These are phyloP conservation scores for Fusarium sp. DNA, from an alignment of 2,329 filamentous ascomycete species.

Conservation along the genomic window DNA sequence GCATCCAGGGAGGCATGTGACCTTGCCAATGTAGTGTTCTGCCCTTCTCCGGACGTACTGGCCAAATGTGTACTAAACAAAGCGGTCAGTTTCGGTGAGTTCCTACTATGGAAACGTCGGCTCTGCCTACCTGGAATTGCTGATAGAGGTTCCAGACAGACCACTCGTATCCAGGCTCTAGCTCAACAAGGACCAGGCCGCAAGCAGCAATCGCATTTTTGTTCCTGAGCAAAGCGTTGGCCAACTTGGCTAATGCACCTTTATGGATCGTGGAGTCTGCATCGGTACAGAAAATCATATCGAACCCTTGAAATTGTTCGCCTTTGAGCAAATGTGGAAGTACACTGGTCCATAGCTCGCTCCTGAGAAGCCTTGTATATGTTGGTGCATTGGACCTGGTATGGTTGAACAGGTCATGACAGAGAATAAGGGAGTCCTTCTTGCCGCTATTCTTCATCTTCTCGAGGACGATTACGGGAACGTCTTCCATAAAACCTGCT, in stretches of 20 bases:
- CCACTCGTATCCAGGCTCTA: constrained; percentile 40
- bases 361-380: constrained; percentile 30
- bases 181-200: constrained; percentile 33
- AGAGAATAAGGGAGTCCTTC: constrained; percentile 36
- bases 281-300: constrained; percentile 39
- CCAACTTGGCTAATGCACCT: constrained; percentile 27
- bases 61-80: constrained; percentile 37
- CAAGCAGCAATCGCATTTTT: constrained; percentile 38
- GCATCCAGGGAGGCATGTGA: constrained; percentile 37
- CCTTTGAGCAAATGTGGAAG: constrained; percentile 31
- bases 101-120: no score
- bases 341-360: constrained; percentile 35
- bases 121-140: constrained; percentile 39
- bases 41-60: constrained; percentile 38
- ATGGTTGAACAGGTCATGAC: constrained; percentile 40
- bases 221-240: constrained; percentile 28
- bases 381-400: constrained; percentile 30
- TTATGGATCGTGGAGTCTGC: constrained; percentile 41
- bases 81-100: no score
- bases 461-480: constrained; percentile 39
- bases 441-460: constrained; percentile 41
- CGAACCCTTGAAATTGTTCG: constrained; percentile 24
- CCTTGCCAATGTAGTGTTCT: constrained; percentile 33
- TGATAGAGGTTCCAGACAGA: constrained; percentile 42
- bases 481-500: constrained; percentile 39